Base-by-base conservation (phyloP, 179 eudicot genomes). In the Silene coronaria region DNA sequence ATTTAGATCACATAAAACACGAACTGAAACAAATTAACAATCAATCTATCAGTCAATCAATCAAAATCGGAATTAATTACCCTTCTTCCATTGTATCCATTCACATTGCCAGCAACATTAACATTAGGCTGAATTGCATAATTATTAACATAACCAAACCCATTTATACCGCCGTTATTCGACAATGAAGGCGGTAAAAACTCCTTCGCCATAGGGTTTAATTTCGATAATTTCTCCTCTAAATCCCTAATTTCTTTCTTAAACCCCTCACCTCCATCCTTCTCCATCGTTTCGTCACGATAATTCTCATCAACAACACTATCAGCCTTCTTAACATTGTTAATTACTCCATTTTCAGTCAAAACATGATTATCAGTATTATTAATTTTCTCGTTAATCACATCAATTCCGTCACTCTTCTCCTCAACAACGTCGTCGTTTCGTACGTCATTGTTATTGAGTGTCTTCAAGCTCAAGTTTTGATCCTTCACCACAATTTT, bases 151-250 rank as follows among this genome's bases (percentile, higher is more conserved):
- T 48, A 76, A 38, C 80, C 86, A 57, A 78, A 68, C 72, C 61
- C 76, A 17, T 77, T 73, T 53, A 61, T 22, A 70, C 53, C 11
- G 5, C 27, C 55, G 42, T 46, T 17, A 45, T 59, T 78, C 2
- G 77, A 61, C 57, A 86, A 73, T 1, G 97, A 91, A 57, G 89
- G 85, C 4, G 97, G 97, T 70, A 93, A 91, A 75, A 91, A 93
- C 62, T 93, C 98, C 70, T 85, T 80, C 12, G 98, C 98, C 97
- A 88, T 85, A 21, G 98, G 98, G 78, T 93, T 93, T 84, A 93
- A 69, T 60, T 91, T 93, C 2, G 97, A 88, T 53, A 93, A 80
- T 88, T 87, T 88, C 79, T 93, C 97, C 78, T 86, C 88, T 81
- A 93, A 85, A 82, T 88, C 93, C 85, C 91, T 87, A 81, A 92